A percentile compares a stretch with the other conserved stretches of the same genome.
Evolutionary conservation across 805 yeast species (phyloP).

Genomic region (Metschnikowia picachoensis): DNA sequence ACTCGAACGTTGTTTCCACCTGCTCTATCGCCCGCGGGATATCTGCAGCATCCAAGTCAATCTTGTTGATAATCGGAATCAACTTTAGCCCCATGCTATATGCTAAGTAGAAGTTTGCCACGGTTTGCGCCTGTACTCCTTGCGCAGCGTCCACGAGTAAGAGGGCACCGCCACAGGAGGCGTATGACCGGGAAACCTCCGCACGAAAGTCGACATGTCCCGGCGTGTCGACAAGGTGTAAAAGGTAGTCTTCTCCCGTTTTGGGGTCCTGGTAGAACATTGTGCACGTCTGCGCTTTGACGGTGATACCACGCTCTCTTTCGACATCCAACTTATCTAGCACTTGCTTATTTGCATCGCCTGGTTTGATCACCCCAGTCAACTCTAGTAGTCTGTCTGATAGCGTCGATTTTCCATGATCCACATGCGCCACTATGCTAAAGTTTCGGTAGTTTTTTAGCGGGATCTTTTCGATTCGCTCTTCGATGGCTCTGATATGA

Average conservation of each 20-base stretch:
- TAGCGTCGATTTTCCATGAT: constrained; percentile 83
- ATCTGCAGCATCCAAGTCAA: constrained; percentile 86
- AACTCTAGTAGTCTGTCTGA: constrained; percentile 84
- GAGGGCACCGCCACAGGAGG: constrained; percentile 93
- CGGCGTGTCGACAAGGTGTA: constrained; percentile 94
- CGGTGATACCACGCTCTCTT: constrained; percentile 93
- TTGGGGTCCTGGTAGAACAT: constrained; percentile 70
- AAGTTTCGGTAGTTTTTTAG: constrained; percentile 81
- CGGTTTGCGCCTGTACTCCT: constrained; percentile 97
- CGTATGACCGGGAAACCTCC: constrained; percentile 91
- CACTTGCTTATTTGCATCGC: constrained; percentile 68
- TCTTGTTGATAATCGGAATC: constrained; percentile 87
- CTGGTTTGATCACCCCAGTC: constrained; percentile 83
- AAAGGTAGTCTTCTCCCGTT: constrained; percentile 66
- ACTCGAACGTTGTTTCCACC: constrained; percentile 78
- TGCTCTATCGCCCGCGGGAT: constrained; percentile 77
- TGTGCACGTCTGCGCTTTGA: constrained; percentile 94
- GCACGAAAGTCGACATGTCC: constrained; percentile 96
- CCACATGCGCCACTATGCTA: constrained; percentile 95
- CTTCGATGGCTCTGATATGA: constrained; percentile 37
- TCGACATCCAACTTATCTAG: constrained; percentile 91
- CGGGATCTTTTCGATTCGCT: constrained; percentile 74
- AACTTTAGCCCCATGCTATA: constrained; percentile 76
- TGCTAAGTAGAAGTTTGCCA: constrained; percentile 93
- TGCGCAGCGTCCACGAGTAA: constrained; percentile 90